Percentiles rank a stretch among this genome's conserved stretches.
These are phyloP conservation scores for Eremothecium cymbalariae DNA, from an alignment of 1,139 yeast species.

Conservation along the genomic window DNA sequence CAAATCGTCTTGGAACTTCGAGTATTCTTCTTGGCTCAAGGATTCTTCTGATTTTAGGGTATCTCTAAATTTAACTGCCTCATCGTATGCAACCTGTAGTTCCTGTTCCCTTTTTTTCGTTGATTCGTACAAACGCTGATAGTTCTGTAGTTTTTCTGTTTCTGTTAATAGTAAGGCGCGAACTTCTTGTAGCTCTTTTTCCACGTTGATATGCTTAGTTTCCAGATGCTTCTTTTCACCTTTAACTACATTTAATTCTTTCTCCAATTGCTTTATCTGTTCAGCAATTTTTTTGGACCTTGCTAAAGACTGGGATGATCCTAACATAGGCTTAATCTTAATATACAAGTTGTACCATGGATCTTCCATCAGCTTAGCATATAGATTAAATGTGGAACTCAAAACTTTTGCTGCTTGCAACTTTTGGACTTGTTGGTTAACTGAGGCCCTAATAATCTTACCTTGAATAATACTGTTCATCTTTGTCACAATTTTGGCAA, in stretches of 20 bases:
- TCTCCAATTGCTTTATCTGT: constrained; percentile 49
- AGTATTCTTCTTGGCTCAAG: constrained; percentile 2
- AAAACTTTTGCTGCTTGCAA: constrained; percentile 67
- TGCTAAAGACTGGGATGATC: constrained; percentile 53
- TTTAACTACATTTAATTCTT: constrained; percentile 32
- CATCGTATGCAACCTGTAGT: constrained; percentile 13
- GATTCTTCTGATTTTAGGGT: constrained; percentile 6
- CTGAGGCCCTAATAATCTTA: constrained; percentile 45
- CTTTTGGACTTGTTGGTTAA: constrained; percentile 45
- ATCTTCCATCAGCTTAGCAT: constrained; percentile 47
- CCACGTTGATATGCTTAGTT: constrained; percentile 31
- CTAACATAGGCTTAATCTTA: constrained; percentile 68
- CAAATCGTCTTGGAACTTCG: constrained; percentile 1
- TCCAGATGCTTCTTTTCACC: constrained; percentile 29
- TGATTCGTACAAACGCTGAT: constrained; percentile 10
- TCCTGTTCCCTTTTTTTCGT: constrained; percentile 14
- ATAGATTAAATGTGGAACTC: constrained; percentile 51
- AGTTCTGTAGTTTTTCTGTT: constrained; percentile 17
- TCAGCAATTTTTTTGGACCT: constrained; percentile 51
- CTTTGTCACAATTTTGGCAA: constrained; percentile 47
- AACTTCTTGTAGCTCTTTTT: constrained; percentile 34
- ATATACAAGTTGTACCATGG: constrained; percentile 78
- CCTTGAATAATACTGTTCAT: constrained; percentile 72
- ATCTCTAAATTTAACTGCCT: constrained; percentile 8
- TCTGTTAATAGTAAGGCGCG: constrained; percentile 26